Conservation (phyloP, 2,329 filamentous ascomycete genomes). For the Xylaria sp. region DNA sequence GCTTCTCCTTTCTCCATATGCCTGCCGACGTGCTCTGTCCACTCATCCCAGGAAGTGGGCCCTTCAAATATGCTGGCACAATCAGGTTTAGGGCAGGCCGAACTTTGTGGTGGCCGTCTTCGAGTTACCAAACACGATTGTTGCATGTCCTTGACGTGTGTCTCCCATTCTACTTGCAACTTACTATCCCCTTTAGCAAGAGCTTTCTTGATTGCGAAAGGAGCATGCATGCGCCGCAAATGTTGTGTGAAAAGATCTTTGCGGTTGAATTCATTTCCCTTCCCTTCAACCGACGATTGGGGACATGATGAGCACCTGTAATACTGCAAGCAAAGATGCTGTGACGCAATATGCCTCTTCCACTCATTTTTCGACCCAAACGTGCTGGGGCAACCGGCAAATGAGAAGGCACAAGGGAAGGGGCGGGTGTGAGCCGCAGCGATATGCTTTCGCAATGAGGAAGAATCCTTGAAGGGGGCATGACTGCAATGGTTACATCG, state of each 20-base stretch:
- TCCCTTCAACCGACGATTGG: conserved; percentile 55
- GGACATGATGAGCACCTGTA: conserved; percentile 73
- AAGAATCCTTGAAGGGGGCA: conserved; percentile 73
- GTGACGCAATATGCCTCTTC: conserved; percentile 93
- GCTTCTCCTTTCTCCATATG: conserved; percentile 84
- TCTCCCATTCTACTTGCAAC: conserved; percentile 70
- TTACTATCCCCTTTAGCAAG: conserved; percentile 67
- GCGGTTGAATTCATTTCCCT: conserved; percentile 79
- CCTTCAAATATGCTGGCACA: conserved; percentile 79
- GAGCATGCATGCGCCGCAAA: conserved; percentile 90
- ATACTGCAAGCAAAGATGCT: conserved; percentile 79
- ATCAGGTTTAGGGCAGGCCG: conserved; percentile 76
- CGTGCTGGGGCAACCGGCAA: conserved; percentile 82
- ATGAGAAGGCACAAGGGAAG: conserved; percentile 87
- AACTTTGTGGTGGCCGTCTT: conserved; percentile 74
- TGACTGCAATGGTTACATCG: conserved; percentile 70
- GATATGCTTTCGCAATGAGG: conserved; percentile 72
- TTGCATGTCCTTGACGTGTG: conserved; percentile 75
- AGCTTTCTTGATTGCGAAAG: conserved; percentile 69
- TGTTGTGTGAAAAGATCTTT: conserved; percentile 98
- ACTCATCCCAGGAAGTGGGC: conserved; percentile 82
- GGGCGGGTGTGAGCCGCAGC: conserved; percentile 75
- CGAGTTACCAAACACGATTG: conserved; percentile 76
- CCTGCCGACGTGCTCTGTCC: conserved; percentile 90
- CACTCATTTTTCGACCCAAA: conserved; percentile 97